Conservation (phyloP, 228 moss, liverwort and hornwort genomes). For the Sphagnum magellanicum region DNA sequence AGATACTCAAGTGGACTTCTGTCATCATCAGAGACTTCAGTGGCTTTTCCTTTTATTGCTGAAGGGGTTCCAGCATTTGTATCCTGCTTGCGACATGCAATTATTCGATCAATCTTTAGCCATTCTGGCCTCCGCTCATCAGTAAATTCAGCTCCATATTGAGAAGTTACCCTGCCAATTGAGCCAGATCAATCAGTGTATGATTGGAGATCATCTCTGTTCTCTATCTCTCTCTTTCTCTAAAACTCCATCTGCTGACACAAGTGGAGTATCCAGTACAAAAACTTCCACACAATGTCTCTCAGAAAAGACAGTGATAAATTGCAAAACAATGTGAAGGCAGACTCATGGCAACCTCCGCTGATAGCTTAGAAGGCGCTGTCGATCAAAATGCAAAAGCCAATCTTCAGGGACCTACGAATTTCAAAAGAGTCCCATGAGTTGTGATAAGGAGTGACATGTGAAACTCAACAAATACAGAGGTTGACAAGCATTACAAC, state of each 20-base stretch:
- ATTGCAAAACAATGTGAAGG: no score
- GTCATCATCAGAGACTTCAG: constrained; percentile 9
- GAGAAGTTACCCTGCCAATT: constrained; percentile 32
- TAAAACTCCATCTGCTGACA: no score
- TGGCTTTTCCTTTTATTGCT: constrained; percentile 2
- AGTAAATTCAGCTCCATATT: constrained; percentile 24
- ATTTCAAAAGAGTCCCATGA: neutral
- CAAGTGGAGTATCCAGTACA: no score
- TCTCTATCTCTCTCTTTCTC: no score
- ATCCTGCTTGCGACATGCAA: constrained; percentile 48
- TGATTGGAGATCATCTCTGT: no score
- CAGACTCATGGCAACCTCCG: constrained; percentile 56
- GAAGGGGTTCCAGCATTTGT: constrained; percentile 18
- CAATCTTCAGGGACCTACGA: constrained; percentile 77
- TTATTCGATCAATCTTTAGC: constrained; percentile 68
- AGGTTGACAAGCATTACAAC: neutral
- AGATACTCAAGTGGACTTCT: constrained; percentile 42
- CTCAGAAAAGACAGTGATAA: no score
- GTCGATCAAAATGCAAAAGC: constrained; percentile 40
- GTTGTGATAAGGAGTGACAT: neutral
- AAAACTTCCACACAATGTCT: no score
- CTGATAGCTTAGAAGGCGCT: constrained; percentile 34
- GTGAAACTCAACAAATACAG: neutral
- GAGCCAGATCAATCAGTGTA: neutral
- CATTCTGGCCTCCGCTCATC: constrained; percentile 80